Conservation (phyloP, 2,329 filamentous ascomycete genomes). For the Pestalotiopsis sp. region DNA sequence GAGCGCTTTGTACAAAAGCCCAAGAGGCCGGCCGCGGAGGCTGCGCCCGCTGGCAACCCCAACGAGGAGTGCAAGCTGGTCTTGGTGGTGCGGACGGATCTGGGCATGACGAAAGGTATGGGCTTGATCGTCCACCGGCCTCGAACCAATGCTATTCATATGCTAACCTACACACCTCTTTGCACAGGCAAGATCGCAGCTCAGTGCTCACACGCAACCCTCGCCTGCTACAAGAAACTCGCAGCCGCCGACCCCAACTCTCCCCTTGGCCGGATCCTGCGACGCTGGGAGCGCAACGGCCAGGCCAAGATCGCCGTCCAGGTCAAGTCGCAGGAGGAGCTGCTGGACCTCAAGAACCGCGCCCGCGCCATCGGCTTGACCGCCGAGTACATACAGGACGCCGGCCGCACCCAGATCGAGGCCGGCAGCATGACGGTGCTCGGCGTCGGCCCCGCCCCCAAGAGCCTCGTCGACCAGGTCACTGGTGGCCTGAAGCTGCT, state of each 20-base stretch:
- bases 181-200: conserved; percentile 76
- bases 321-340: conserved; percentile 80
- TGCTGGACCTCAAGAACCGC: conserved; percentile 71
- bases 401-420: conserved; percentile 96
- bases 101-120: conserved; percentile 96
- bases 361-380: conserved; percentile 83
- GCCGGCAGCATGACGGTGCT: conserved; percentile 90
- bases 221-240: conserved; percentile 93
- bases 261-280: conserved; percentile 63
- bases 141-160: not conserved
- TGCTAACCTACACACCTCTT: not conserved
- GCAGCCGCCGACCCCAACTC: conserved; percentile 51
- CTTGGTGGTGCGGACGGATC: conserved; percentile 85
- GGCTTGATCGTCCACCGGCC: not conserved
- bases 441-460: conserved; percentile 79
- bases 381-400: conserved; percentile 88
- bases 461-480: conserved; percentile 81
- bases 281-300: conserved; percentile 81
- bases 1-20: conserved; percentile 16
- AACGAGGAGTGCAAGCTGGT: conserved; percentile 92
- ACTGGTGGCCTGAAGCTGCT: conserved; percentile 33
- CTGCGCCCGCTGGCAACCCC: conserved; percentile 20
- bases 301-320: conserved; percentile 95
- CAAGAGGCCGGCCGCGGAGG: conserved; percentile 21
- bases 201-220: conserved; percentile 92